A percentile compares a stretch with the other conserved stretches of the same genome.
phyloP scores from a whole-genome alignment of 768 basidiomycete species.

The Leccinum uliginosum region DNA sequence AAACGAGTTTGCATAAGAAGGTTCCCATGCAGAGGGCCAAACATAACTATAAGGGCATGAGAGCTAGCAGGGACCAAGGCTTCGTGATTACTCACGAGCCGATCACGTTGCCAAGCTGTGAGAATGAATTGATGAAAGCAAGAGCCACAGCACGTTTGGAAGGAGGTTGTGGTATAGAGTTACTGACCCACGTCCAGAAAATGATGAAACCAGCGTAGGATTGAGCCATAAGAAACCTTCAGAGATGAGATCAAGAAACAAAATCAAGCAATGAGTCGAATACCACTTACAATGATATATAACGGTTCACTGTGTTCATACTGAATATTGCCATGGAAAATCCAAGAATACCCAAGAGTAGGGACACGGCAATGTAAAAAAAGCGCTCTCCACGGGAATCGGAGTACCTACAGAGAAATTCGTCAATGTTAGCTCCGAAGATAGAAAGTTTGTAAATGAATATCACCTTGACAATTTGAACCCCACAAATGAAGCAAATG shows the following conservation, averaged over 20 bases:
- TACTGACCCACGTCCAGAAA: constrained; percentile 52
- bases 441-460: neutral
- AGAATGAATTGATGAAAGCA: constrained; percentile 77
- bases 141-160: constrained; percentile 88
- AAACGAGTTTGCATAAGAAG: constrained; percentile 65
- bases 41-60: constrained; percentile 42
- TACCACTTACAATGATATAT: constrained; percentile 53
- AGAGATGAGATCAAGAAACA: neutral
- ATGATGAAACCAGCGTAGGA: constrained; percentile 70
- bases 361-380: constrained; percentile 54
- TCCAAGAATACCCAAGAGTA: constrained; percentile 59
- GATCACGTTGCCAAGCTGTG: constrained; percentile 77
- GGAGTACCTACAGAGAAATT: constrained; percentile 48
- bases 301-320: constrained; percentile 57
- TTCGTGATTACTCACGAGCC: constrained; percentile 57
- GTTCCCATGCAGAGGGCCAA: constrained; percentile 69
- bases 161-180: constrained; percentile 68
- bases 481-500: constrained; percentile 54
- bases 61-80: neutral
- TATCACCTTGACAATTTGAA: constrained; percentile 48
- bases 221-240: constrained; percentile 73
- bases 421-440: neutral
- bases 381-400: constrained; percentile 69
- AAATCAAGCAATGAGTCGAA: neutral
- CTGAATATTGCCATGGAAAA: constrained; percentile 64